Evolutionary conservation across 768 basidiomycete genomes (phyloP), one percentile per base, ranked within the genome.

Genomic region (Kwoniella sp.): DNA sequence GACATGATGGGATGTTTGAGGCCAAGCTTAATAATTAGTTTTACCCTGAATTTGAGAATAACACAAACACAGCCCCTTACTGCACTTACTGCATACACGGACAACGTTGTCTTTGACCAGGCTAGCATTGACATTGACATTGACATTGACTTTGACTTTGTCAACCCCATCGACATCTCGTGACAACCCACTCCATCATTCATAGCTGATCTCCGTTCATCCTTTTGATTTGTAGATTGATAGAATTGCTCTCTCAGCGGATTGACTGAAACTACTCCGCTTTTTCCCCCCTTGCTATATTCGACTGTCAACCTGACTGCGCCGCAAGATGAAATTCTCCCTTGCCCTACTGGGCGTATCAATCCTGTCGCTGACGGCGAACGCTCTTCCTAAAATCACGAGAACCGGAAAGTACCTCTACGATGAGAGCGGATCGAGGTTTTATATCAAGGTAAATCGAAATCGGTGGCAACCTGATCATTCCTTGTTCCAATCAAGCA

Each of bases 341-440:
- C 17, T 51, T 5, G 37, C 55, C 52, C 55, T 62, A 15, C 27
- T 63, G 47, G 61, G 54, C 44, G 22, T 57, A 33, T 36, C 61
- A 22, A 26, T 63, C 47, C 48, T 63, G 12, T 49, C 53, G 24
- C 21, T 63, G 22, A 56, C 54, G 10, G 22, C 54, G 24, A 44
- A 44, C 17, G 90, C 90, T 61, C 83, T 93, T 48, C 83, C 86
- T 33, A 83, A 85, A 60, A 84, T 96, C 70, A 83, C 88, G 40
- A 85, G 90, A 48, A 76, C 82, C 27, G 92, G 90, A 33, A 85
- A 86, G 73, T 95, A 92, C 78, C 86, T 95, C 47, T 95, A 92
- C 80, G 85, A 85, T 44, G 84, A 84, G 2, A 85, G 86, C 54
- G 90, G 91, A 2, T 87, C 76, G 40, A 82, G 93, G 57, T 95